Conservation (phyloP, 305 asterid genomes). For the Euphrasia arctica region DNA sequence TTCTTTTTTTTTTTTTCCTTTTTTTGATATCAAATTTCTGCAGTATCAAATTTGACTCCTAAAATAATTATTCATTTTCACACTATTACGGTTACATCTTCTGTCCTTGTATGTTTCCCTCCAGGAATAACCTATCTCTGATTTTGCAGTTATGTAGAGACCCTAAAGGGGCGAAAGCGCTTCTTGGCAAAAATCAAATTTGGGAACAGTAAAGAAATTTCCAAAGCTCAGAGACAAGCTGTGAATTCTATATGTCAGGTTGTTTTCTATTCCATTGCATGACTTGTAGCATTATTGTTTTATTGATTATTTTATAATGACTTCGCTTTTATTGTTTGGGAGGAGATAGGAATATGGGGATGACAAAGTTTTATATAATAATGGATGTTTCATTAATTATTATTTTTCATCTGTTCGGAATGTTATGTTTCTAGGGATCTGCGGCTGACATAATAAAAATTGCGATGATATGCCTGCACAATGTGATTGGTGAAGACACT, state of each 20-base stretch:
- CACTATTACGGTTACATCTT: conserved; percentile 9
- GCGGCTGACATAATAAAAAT: conserved; percentile 96
- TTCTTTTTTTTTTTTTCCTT: no score
- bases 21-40: conserved; percentile 1
- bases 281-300: neutral
- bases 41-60: conserved; percentile 1
- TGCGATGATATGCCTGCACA: conserved; percentile 79
- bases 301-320: conserved; percentile 11
- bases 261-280: conserved; percentile 24
- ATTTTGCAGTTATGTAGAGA: conserved; percentile 71
- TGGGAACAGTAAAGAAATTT: conserved; percentile 81
- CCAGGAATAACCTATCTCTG: conserved; percentile 17
- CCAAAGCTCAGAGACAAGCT: conserved; percentile 98
- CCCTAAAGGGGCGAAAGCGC: conserved; percentile 90
- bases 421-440: conserved; percentile 65
- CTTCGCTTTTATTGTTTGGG: conserved; percentile 6
- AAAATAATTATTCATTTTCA: neutral
- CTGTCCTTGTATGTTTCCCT: conserved; percentile 14
- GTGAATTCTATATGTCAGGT: conserved; percentile 99
- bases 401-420: conserved; percentile 22
- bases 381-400: conserved; percentile 20
- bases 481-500: conserved; percentile 55
- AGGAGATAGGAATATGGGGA: neutral
- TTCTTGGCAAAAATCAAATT: conserved; percentile 83
- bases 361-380: neutral